Evolutionary conservation across 2,329 filamentous ascomycete species (phyloP), one percentile per base, ranked within the genome.

Genomic region (Colletotrichum sp.): DNA sequence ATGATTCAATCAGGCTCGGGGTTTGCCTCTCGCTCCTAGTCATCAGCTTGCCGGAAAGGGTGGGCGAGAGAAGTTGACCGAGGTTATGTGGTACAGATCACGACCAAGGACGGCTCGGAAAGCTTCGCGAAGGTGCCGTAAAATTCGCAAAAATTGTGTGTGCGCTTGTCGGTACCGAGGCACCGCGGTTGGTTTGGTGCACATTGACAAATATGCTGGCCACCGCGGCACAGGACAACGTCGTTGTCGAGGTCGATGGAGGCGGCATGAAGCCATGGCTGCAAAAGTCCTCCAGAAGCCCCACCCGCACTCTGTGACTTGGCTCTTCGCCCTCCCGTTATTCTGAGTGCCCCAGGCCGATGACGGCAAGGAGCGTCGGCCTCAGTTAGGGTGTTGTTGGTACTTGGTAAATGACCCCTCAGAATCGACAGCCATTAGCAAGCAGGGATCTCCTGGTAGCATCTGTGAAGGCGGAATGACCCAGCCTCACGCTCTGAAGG

Each of bases 221-320:
- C 44, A 52, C 44, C 44, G 44, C 44, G 44, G 44, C 44, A 49
- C 44, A 13, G 44, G 44, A 49, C 44, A 21, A 21, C 44, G 6
- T 49, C n/a, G 44, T 21, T 52, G 44, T 52, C 10, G 12, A 52
- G 10, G n/a, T 52, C n/a, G 44, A 52, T 34, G 21, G 21, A 64
- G 59, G 18, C 59, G 44, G 44, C 64, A 67, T 24, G 26, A 28
- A 63, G 26, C 8, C 49, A 36, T 55, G 36, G n/a, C 49, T 28
- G 55, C 68, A 73, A 76, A 68, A 68, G 73, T 76, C 49, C 69
- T 60, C 44, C 21, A 44, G 60, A 55, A n/a, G 73, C 32, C 34
- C 73, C 73, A 76, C 73, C 26, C 62, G 55, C 55, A 62, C 55
- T 63, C 28, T 39, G 24, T 28, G 16, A n/a, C 18, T 30, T 68